Evolutionary conservation across 495 filamentous ascomycete species (phyloP).

Genomic region (Astrothelium subdiscretum): DNA sequence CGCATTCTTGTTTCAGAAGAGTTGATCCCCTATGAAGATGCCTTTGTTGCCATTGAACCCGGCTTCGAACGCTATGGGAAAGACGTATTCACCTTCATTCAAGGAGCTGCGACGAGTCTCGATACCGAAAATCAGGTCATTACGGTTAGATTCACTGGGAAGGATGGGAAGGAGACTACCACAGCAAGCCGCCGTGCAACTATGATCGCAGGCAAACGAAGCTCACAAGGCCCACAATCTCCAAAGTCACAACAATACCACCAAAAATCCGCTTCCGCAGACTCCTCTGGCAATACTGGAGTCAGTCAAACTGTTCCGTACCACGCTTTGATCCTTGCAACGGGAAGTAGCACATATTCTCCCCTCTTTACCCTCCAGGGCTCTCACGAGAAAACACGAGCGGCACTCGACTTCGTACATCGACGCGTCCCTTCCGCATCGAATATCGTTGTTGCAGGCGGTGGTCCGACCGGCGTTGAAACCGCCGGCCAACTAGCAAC

Average conservation of each 20-base stretch:
- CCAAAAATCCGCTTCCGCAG: background rate
- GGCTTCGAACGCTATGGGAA: constrained; percentile 40
- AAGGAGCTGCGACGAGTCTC: constrained; percentile 41
- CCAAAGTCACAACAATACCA: constrained; percentile 5
- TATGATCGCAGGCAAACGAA: background rate
- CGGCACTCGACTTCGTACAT: constrained; percentile 19
- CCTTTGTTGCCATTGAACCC: constrained; percentile 38
- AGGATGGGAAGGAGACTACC: constrained; percentile 41
- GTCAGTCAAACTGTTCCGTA: constrained; percentile 15
- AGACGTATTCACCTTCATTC: constrained; percentile 43
- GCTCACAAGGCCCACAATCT: background rate
- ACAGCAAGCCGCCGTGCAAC: constrained; percentile 21
- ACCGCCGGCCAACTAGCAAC: constrained; percentile 21
- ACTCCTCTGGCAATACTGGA: background rate
- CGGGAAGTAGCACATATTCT: constrained; percentile 16
- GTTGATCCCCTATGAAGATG: constrained; percentile 32
- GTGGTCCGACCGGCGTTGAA: constrained; percentile 19
- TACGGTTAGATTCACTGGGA: constrained; percentile 32
- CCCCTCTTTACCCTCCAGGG: constrained; percentile 23
- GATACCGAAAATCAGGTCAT: constrained; percentile 25
- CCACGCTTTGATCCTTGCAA: constrained; percentile 25
- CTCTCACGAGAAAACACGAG: constrained; percentile 18
- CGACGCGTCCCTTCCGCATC: constrained; percentile 9
- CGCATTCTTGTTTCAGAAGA: constrained; percentile 33
- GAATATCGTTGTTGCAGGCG: constrained; percentile 18